Conservation (phyloP, 2,329 filamentous ascomycete species). For the Chrysoporthe austroafricana region DNA sequence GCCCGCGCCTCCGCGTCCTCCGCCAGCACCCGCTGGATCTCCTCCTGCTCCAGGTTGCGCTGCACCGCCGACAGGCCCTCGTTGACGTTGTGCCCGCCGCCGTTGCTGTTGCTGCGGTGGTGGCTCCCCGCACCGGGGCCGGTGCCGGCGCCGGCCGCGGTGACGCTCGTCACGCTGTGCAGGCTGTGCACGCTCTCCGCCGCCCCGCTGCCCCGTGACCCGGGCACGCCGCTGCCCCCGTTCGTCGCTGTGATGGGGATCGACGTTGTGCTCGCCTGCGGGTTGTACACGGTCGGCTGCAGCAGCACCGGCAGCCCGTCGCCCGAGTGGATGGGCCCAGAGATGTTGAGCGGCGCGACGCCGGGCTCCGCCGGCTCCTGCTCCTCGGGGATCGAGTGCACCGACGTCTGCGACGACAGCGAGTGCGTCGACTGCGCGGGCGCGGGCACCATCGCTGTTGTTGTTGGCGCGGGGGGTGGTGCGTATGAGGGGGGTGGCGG, state of each 20-base stretch:
- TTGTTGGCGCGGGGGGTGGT: constrained; percentile 29
- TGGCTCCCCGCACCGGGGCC: too few relatives aligned
- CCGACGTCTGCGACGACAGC: constrained; percentile 21
- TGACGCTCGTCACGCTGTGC: not conserved
- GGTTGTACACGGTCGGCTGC: constrained; percentile 62
- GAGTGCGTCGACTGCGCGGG: constrained; percentile 25
- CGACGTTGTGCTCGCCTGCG: constrained; percentile 34
- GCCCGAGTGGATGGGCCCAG: constrained; percentile 53
- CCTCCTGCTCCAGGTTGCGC: constrained; percentile 61
- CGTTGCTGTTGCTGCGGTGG: not conserved
- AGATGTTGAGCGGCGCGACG: constrained; percentile 43
- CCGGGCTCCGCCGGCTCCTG: constrained; percentile 1
- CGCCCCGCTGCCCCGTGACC: constrained; percentile 18
- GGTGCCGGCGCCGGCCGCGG: too few relatives aligned
- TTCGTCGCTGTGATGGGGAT: constrained; percentile 29
- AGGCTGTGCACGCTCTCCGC: constrained; percentile 11
- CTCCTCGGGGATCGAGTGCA: constrained; percentile 8
- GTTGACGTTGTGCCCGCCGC: constrained; percentile 36
- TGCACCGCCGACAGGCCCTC: constrained; percentile 60
- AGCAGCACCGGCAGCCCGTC: constrained; percentile 56
- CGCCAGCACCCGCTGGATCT: constrained; percentile 58
- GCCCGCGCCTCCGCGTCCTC: constrained; percentile 60
- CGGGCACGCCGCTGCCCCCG: constrained; percentile 19
- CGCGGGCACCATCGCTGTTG: too few relatives aligned
- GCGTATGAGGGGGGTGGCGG: constrained; percentile 29